Percentiles rank a stretch among this genome's conserved stretches.
phyloP scores from a whole-genome alignment of 75 land plant genomes.

The Pinus tabuliformis region DNA sequence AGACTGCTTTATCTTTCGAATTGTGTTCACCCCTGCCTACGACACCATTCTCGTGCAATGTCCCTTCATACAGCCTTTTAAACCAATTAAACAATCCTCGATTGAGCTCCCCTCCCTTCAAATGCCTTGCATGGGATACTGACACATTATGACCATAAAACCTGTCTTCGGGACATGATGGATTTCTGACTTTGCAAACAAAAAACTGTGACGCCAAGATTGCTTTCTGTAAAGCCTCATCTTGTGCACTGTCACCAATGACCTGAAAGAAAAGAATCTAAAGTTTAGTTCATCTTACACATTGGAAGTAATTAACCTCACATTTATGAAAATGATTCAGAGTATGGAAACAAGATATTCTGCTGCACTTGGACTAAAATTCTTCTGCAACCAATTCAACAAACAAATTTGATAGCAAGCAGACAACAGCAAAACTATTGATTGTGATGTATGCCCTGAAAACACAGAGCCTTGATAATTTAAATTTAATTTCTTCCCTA shows the following conservation, averaged over 20 bases:
- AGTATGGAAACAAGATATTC: neutral
- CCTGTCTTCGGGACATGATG: conserved; percentile 9
- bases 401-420: neutral
- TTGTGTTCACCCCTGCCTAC: neutral
- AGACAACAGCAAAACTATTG: neutral
- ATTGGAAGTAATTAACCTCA: too few species aligned
- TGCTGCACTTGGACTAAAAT: neutral
- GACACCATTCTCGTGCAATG: conserved; percentile 25
- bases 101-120: neutral
- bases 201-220: conserved; percentile 24
- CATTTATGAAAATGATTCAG: too few species aligned
- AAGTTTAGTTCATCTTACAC: too few species aligned
- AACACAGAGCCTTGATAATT: neutral
- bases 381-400: neutral
- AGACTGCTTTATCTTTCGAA: conserved; percentile 19
- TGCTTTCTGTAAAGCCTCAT: conserved; percentile 19
- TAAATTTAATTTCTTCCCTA: neutral
- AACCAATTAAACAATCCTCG: conserved; percentile 32
- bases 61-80: conserved; percentile 26
- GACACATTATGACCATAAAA: neutral
- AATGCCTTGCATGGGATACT: conserved; percentile 1
- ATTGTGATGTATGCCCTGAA: neutral
- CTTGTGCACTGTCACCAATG: conserved; percentile 17
- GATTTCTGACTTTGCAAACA: conserved; percentile 32
- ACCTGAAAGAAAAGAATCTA: conserved; percentile 14